These are phyloP conservation scores for Niebla homalea DNA, from an alignment of 495 filamentous ascomycete genomes.

Conservation along the genomic window DNA sequence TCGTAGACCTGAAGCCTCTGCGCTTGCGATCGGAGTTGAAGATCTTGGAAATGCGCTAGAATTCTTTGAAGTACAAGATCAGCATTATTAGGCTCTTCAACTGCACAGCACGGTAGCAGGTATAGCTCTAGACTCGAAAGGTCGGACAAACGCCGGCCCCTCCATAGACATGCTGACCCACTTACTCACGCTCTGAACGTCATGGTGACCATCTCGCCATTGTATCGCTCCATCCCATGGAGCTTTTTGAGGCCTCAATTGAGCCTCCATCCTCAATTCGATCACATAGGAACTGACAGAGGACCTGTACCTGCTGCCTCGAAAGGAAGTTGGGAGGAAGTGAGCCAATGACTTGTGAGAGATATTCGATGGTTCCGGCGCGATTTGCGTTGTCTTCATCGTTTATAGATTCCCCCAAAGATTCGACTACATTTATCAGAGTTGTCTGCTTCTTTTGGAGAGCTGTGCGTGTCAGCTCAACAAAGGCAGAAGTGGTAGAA, in stretches of 20 bases:
- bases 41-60: slow-evolving; percentile 38
- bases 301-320: slow-evolving; percentile 50
- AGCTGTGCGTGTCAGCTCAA: slow-evolving; percentile 27
- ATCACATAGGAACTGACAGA: slow-evolving; percentile 47
- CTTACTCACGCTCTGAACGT: slow-evolving; percentile 37
- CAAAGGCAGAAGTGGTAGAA: neutral
- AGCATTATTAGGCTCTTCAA: neutral
- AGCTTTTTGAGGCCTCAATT: slow-evolving; percentile 34
- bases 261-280: slow-evolving; percentile 48
- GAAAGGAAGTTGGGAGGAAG: slow-evolving; percentile 48
- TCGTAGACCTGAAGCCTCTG: slow-evolving; percentile 51
- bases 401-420: slow-evolving; percentile 56
- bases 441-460: slow-evolving; percentile 49
- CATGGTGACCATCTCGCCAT: slow-evolving; percentile 33
- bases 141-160: neutral
- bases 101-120: neutral
- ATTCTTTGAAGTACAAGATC: slow-evolving; percentile 20
- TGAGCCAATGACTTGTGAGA: slow-evolving; percentile 48
- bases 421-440: slow-evolving; percentile 53
- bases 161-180: slow-evolving; percentile 6
- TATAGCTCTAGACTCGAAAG: neutral
- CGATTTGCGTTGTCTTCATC: slow-evolving; percentile 52
- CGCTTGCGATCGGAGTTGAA: slow-evolving; percentile 49
- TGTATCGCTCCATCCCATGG: slow-evolving; percentile 36
- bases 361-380: slow-evolving; percentile 53